A percentile compares a stretch with the other conserved stretches of the same genome.
Conservation (phyloP, 1,284 basidiomycete species). For the Sporisorium exsertum region DNA sequence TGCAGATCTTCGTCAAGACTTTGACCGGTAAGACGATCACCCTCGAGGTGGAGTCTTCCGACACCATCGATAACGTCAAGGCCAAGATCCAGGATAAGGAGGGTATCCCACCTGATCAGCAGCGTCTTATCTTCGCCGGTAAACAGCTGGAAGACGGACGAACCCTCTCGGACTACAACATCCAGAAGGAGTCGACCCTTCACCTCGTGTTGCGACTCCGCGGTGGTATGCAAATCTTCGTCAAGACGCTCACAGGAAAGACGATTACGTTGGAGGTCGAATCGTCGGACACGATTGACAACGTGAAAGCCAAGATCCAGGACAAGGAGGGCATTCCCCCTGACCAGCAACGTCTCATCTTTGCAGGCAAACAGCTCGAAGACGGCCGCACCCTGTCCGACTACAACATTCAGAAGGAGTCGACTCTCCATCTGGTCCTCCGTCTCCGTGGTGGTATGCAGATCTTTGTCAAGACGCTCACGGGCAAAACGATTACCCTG, state of each 20-base stretch:
- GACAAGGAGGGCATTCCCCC: conserved; percentile 70
- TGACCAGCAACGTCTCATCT: conserved; percentile 72
- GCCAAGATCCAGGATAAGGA: conserved; percentile 69
- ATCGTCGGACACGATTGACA: conserved; percentile 91
- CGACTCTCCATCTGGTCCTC: conserved; percentile 64
- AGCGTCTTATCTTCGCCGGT: conserved; percentile 72
- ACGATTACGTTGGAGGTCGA: conserved; percentile 95
- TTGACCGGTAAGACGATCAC: conserved; percentile 99
- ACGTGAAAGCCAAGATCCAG: conserved; percentile 72
- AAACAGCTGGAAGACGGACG: conserved; percentile 72
- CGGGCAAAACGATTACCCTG: conserved; percentile 71
- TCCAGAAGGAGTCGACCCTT: conserved; percentile 67
- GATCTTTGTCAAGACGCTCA: conserved; percentile 60
- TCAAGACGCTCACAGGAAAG: conserved; percentile 89
- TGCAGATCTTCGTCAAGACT: conserved; percentile 72
- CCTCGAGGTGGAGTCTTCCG: conserved; percentile 85
- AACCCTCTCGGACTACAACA: conserved; percentile 71
- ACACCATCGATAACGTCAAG: conserved; percentile 89
- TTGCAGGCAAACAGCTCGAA: conserved; percentile 72
- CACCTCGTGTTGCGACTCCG: conserved; percentile 65
- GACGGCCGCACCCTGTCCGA: conserved; percentile 71
- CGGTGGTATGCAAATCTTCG: conserved; percentile 69
- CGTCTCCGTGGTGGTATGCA: conserved; percentile 67
- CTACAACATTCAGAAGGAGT: conserved; percentile 70
- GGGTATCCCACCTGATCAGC: conserved; percentile 71